These are phyloP conservation scores for Graphium sp. DNA, from an alignment of 2,329 filamentous ascomycete species.

Conservation along the genomic window DNA sequence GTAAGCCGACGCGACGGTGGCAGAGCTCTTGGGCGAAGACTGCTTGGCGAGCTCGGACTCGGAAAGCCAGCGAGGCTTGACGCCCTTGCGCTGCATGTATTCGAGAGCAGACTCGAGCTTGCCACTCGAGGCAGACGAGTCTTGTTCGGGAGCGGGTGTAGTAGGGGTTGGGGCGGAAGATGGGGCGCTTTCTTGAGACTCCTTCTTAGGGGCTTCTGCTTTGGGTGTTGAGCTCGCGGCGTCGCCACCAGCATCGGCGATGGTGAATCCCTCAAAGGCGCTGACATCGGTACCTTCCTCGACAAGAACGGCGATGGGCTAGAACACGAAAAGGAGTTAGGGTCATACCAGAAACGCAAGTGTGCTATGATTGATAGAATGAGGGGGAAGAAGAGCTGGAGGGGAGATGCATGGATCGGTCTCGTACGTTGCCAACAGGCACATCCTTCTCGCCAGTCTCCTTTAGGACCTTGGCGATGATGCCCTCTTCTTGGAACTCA, in stretches of 20 bases:
- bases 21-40: constrained; percentile 42
- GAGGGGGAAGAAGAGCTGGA: neutral
- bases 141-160: constrained; percentile 22
- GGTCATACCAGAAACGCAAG: neutral
- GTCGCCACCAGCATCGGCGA: constrained; percentile 83
- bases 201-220: constrained; percentile 49
- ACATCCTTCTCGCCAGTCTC: constrained; percentile 89
- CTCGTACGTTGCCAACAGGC: constrained; percentile 78
- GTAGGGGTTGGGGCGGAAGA: constrained; percentile 32
- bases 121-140: constrained; percentile 52
- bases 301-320: constrained; percentile 93
- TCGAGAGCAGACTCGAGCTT: constrained; percentile 72
- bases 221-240: no score
- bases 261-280: constrained; percentile 75
- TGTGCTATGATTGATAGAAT: neutral
- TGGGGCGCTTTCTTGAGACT: constrained; percentile 43
- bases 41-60: constrained; percentile 90
- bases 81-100: constrained; percentile 65
- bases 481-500: constrained; percentile 96
- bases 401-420: neutral
- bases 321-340: constrained; percentile 7
- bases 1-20: constrained; percentile 39
- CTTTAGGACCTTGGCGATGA: constrained; percentile 86
- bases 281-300: constrained; percentile 79
- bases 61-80: constrained; percentile 79